A percentile compares a stretch with the other conserved stretches of the same genome.
These are phyloP conservation scores for Dendrobium catenatum DNA, from an alignment of 106 monocot genomes.

Conservation along the genomic window DNA sequence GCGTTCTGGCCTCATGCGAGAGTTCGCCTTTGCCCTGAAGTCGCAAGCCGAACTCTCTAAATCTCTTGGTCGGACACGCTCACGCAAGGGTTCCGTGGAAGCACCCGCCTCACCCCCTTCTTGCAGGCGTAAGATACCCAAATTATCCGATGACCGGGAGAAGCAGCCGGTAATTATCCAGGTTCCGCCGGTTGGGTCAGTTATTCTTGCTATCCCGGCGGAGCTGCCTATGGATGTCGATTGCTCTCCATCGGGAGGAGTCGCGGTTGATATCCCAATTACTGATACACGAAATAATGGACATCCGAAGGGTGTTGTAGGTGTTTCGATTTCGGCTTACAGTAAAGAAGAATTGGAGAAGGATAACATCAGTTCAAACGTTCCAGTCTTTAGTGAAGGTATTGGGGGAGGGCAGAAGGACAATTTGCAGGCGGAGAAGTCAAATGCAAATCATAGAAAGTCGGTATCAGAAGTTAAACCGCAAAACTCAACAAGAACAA, in stretches of 20 bases:
- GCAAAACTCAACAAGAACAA: background rate
- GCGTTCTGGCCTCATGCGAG: slow-evolving; percentile 77
- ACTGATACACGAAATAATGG: background rate
- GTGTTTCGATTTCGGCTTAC: background rate
- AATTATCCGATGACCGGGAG: background rate
- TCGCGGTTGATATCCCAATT: background rate
- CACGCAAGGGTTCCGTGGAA: slow-evolving; percentile 3
- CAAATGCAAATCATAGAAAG: slow-evolving; percentile 4
- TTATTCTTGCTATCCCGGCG: background rate
- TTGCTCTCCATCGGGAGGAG: background rate
- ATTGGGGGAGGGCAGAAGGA: background rate
- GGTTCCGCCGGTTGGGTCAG: background rate
- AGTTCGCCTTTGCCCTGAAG: slow-evolving; percentile 74
- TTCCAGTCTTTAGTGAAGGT: background rate
- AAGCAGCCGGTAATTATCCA: background rate
- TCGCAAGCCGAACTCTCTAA: slow-evolving; percentile 49
- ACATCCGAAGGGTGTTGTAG: background rate
- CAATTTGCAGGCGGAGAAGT: background rate
- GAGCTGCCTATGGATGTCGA: background rate
- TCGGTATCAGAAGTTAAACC: background rate
- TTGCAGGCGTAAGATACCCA: background rate
- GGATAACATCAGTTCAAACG: background rate
- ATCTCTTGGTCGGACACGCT: slow-evolving; percentile 44
- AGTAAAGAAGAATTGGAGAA: background rate
- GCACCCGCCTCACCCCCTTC: background rate